These are phyloP conservation scores for Aspergillus sp. DNA, from an alignment of 2,329 filamentous ascomycete genomes.

Conservation along the genomic window DNA sequence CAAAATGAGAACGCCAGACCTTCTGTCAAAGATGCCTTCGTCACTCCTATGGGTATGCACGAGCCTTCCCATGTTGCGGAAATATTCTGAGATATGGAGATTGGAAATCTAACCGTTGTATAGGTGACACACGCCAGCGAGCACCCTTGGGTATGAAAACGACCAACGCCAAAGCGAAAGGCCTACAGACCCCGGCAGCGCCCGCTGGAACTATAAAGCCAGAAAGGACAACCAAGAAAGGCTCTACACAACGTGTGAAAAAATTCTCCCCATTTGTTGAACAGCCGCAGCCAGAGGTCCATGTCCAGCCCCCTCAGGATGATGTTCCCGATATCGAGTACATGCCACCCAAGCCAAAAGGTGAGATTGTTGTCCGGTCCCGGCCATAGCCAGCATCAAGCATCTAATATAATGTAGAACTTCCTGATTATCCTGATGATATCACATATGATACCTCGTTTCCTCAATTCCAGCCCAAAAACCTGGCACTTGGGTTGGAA, in stretches of 20 bases:
- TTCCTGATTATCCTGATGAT: constrained; percentile 47
- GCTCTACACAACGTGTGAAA: constrained; percentile 61
- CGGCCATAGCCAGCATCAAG: constrained; percentile 11
- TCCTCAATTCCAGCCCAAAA: constrained; percentile 53
- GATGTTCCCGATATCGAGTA: constrained; percentile 81
- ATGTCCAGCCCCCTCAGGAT: constrained; percentile 49
- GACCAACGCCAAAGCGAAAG: constrained; percentile 83
- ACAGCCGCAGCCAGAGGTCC: constrained; percentile 46
- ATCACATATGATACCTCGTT: constrained; percentile 51
- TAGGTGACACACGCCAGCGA: constrained; percentile 63
- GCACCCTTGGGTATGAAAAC: constrained; percentile 92
- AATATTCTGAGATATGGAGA: neutral
- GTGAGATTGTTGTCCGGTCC: constrained; percentile 30
- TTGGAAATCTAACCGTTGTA: neutral
- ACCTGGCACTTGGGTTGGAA: constrained; percentile 53
- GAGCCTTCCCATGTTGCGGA: neutral
- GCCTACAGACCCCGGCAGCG: constrained; percentile 64
- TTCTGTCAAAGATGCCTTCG: constrained; percentile 63
- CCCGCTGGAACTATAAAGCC: constrained; percentile 59
- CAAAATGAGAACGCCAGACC: constrained; percentile 58
- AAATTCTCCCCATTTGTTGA: constrained; percentile 53
- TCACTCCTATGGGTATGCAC: constrained; percentile 75
- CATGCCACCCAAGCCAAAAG: constrained; percentile 70
- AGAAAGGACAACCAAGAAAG: constrained; percentile 63
- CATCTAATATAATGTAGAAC: constrained; percentile 38